These are phyloP conservation scores for Cystobasidiaceae sp. DNA, from an alignment of 1,284 basidiomycete genomes.

Conservation along the genomic window DNA sequence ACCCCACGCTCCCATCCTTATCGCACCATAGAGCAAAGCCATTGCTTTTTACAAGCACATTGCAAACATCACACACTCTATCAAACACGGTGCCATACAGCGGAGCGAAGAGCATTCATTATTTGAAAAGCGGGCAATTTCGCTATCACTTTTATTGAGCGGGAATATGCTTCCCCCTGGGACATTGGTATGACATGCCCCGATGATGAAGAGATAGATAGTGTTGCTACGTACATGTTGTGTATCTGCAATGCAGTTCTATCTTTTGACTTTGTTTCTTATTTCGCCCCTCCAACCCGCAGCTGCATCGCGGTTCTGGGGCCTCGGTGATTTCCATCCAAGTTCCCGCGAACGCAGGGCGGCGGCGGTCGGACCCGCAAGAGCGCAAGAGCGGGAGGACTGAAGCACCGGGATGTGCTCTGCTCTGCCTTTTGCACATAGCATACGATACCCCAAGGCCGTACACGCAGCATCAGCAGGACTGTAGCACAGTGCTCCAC, in stretches of 20 bases:
- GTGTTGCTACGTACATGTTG: constrained; percentile 21
- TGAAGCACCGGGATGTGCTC: too few relatives aligned
- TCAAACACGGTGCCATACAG: background rate
- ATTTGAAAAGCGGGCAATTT: constrained; percentile 14
- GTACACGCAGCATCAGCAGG: too few relatives aligned
- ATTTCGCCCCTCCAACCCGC: too few relatives aligned
- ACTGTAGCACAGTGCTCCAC: too few relatives aligned
- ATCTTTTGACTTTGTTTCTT: background rate
- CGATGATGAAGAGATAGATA: constrained; percentile 28
- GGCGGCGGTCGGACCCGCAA: too few relatives aligned
- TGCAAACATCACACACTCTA: background rate
- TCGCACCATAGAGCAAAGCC: background rate
- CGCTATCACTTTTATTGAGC: constrained; percentile 20
- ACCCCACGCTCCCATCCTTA: constrained; percentile 14
- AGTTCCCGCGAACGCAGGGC: too few relatives aligned
- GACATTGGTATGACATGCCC: background rate
- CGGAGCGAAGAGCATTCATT: constrained; percentile 11
- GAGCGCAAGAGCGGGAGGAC: too few relatives aligned
- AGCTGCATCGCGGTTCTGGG: too few relatives aligned
- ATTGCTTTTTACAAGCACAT: background rate
- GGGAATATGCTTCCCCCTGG: background rate
- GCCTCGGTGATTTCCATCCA: too few relatives aligned
- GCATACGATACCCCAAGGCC: too few relatives aligned
- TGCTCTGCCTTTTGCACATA: too few relatives aligned
- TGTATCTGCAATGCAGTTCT: background rate